These are phyloP conservation scores for Citrus inodora DNA, from an alignment of 345 rosid genomes.

Conservation along the genomic window DNA sequence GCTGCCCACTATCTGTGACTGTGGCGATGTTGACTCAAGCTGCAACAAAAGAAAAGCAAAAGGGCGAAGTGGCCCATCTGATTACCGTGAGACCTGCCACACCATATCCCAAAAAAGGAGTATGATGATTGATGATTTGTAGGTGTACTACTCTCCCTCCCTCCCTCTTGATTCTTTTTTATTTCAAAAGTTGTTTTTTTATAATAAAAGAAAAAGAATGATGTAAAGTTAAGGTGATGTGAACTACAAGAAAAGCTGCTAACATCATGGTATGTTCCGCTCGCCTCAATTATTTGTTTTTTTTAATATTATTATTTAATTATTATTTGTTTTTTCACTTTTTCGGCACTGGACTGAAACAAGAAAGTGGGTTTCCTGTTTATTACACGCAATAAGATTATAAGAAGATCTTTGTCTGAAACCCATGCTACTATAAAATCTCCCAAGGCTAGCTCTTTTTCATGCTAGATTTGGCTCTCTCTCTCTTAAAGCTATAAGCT, in stretches of 20 bases:
- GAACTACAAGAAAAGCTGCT: conserved; percentile 20
- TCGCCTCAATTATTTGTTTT: conserved; percentile 8
- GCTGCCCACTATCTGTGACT: neutral
- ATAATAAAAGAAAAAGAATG: neutral
- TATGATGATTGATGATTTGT: neutral
- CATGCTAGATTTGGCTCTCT: conserved; percentile 15
- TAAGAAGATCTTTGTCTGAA: conserved; percentile 16
- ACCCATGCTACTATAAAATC: conserved; percentile 22
- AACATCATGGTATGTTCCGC: conserved; percentile 29
- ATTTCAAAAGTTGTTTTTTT: neutral
- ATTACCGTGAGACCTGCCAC: conserved; percentile 22
- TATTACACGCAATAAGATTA: conserved; percentile 15
- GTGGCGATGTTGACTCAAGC: conserved; percentile 18
- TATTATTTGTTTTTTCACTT: neutral
- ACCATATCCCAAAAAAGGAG: conserved; percentile 17
- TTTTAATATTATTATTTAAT: neutral
- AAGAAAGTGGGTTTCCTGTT: conserved; percentile 4
- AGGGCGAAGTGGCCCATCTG: conserved; percentile 18
- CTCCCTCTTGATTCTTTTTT: neutral
- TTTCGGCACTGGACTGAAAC: neutral
- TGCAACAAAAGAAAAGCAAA: conserved; percentile 11
- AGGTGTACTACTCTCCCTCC: neutral
- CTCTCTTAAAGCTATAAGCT: neutral
- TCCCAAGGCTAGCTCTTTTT: conserved; percentile 4
- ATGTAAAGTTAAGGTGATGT: conserved; percentile 15